These are phyloP conservation scores for Colletotrichum tropicale DNA, from an alignment of 2,329 filamentous ascomycete genomes.

Conservation along the genomic window DNA sequence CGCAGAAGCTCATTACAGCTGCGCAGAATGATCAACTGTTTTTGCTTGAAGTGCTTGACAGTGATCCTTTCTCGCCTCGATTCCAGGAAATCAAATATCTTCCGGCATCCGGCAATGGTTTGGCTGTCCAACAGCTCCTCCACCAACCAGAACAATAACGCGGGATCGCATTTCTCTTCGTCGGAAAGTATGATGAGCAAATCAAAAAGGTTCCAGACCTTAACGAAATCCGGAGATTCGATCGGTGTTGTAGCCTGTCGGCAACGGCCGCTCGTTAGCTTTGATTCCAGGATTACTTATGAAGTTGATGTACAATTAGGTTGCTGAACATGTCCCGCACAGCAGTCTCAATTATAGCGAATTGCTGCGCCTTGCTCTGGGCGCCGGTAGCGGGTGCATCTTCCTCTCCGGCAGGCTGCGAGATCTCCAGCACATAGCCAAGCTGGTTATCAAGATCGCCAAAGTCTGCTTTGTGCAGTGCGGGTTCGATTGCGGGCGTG, in stretches of 20 bases:
- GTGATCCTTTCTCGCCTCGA: slow-evolving; percentile 89
- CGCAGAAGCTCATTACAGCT: slow-evolving; percentile 96
- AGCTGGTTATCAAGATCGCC: slow-evolving; percentile 52
- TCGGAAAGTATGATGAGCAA: slow-evolving; percentile 89
- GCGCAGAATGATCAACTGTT: slow-evolving; percentile 87
- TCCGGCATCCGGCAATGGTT: slow-evolving; percentile 88
- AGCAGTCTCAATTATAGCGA: slow-evolving; percentile 81
- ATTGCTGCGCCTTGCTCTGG: slow-evolving; percentile 53
- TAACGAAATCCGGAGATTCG: slow-evolving; percentile 77
- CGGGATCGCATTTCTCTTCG: slow-evolving; percentile 76
- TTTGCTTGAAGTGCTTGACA: slow-evolving; percentile 79
- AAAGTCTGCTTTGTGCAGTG: slow-evolving; percentile 73
- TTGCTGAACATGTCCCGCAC: slow-evolving; percentile 81
- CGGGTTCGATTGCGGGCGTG: slow-evolving; percentile 70
- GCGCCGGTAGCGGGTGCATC: slow-evolving; percentile 36
- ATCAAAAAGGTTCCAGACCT: slow-evolving; percentile 93
- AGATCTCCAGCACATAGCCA: slow-evolving; percentile 33
- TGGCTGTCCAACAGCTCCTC: slow-evolving; percentile 97
- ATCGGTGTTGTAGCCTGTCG: slow-evolving; percentile 75
- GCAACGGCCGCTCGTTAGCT: background rate
- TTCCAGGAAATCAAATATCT: slow-evolving; percentile 93
- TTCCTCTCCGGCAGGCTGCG: slow-evolving; percentile 27
- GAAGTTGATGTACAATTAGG: slow-evolving; percentile 66
- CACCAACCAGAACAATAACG: slow-evolving; percentile 85
- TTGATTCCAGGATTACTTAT: background rate